Conservation (phyloP, 148 eudicot genomes). For the Persicaria maculosa region DNA sequence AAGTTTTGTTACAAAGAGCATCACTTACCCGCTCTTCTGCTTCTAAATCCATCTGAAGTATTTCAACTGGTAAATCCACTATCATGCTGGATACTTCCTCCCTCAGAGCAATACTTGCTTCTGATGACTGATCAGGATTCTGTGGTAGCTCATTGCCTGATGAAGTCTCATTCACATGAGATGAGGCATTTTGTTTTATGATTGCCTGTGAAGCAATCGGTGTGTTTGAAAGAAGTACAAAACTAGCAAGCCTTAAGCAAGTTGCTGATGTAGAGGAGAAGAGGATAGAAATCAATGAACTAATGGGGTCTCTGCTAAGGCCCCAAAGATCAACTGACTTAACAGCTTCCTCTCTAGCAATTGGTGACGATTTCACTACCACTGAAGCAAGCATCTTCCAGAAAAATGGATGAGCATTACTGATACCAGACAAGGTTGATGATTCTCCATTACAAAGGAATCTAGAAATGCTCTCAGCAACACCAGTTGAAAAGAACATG, state of each 20-base stretch:
- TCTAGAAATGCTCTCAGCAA: constrained; percentile 60
- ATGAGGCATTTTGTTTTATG: constrained; percentile 23
- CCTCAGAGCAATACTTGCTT: constrained; percentile 43
- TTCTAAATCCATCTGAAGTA: constrained; percentile 50
- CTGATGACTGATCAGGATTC: constrained; percentile 38
- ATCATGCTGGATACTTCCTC: constrained; percentile 60
- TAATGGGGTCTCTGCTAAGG: constrained; percentile 60
- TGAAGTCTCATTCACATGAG: constrained; percentile 25
- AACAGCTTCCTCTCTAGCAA: constrained; percentile 67
- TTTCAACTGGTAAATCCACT: constrained; percentile 44
- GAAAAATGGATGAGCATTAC: constrained; percentile 46
- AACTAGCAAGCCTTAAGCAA: constrained; percentile 66
- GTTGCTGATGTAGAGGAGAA: constrained; percentile 66
- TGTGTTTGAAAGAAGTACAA: constrained; percentile 67
- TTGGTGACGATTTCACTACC: constrained; percentile 49
- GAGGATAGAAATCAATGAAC: constrained; percentile 70
- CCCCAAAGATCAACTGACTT: constrained; percentile 93
- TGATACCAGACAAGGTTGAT: constrained; percentile 41
- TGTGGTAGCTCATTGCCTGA: constrained; percentile 27
- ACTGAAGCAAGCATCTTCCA: constrained; percentile 71
- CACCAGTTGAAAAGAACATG: constrained; percentile 67
- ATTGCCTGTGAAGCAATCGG: constrained; percentile 47
- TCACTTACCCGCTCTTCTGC: constrained; percentile 62
- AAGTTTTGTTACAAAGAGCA: not conserved
- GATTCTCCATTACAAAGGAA: constrained; percentile 36